phyloP scores from a whole-genome alignment of 768 basidiomycete genomes.

The Rhizopogon vesiculosus region DNA sequence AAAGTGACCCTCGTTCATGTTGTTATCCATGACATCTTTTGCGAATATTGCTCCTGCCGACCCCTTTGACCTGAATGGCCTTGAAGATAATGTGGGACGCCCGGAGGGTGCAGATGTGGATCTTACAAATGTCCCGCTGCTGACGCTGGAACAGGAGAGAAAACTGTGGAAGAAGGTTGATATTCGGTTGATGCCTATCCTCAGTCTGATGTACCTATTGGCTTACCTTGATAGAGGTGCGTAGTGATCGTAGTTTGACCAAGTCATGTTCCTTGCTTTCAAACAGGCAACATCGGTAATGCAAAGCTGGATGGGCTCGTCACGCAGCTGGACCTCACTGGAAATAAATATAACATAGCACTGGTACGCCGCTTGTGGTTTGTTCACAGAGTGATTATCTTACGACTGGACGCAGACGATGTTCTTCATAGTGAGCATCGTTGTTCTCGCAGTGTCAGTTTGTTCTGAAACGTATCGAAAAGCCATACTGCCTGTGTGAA shows the following conservation, averaged over 20 bases:
- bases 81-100: no score
- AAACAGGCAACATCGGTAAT: conserved; percentile 61
- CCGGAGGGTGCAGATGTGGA: background rate
- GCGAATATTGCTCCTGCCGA: no score
- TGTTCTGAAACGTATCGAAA: background rate
- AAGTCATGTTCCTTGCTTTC: background rate
- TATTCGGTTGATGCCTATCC: conserved; percentile 50
- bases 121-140: background rate
- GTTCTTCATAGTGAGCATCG: conserved; percentile 57
- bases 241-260: conserved; percentile 5
- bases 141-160: conserved; percentile 39
- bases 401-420: conserved; percentile 41
- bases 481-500: conserved; percentile 43
- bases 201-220: conserved; percentile 56
- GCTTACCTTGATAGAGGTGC: conserved; percentile 62
- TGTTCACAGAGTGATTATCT: background rate
- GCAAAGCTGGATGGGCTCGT: conserved; percentile 61
- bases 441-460: background rate
- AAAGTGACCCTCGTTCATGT: no score
- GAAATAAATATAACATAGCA: conserved; percentile 62
- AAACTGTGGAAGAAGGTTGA: conserved; percentile 58
- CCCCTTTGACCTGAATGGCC: no score
- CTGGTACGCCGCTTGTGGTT: conserved; percentile 36
- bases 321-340: conserved; percentile 49
- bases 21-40: no score